Evolutionary conservation across 2,329 filamentous ascomycete species (phyloP), one percentile per base, ranked within the genome.

Genomic region (Aspergillus japonicus): DNA sequence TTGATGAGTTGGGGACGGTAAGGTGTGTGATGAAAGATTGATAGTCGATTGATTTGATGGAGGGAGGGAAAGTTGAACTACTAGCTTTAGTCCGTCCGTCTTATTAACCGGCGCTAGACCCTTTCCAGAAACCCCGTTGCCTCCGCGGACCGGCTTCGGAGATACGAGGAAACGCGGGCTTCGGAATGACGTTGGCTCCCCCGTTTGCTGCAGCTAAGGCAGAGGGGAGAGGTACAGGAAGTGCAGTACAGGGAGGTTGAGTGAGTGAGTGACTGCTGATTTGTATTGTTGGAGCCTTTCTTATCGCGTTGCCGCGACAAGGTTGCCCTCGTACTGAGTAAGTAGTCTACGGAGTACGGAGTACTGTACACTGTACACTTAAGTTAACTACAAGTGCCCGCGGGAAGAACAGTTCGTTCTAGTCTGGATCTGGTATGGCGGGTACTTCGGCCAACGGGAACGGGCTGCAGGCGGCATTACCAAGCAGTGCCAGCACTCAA

Each of bases 101-200:
- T 55, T 55, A 47, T 48, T 47, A 44, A 50, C 29, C n/a, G 48
- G 23, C 47, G 52, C 63, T 65, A 65, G 44, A 10, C 61, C 52
- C 2, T 12, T 50, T 56, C 21, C 35, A 52, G 63, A 50, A 62
- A 57, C 48, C 50, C 58, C 59, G 55, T 65, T 35, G 63, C 64
- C 63, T 65, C 61, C 61, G 49, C 39, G 42, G 29, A 58, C 62
- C 64, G 64, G 64, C 64, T 57, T 66, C 63, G 63, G 63, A 62
- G 59, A 55, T 55, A 55, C 26, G 53, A 44, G 16, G 6, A 44
- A 19, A 16, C 8, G 39, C 39, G 14, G 39, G 19, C 16, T 19
- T 44, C 39, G 39, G 24, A 10, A 64, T 62, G 59, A 57, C 55
- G 57, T 60, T 62, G 4, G 24, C 33, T 12, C 33, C 16, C 16